Conservation (phyloP, 768 basidiomycete species). For the Hericium rajendrae region DNA sequence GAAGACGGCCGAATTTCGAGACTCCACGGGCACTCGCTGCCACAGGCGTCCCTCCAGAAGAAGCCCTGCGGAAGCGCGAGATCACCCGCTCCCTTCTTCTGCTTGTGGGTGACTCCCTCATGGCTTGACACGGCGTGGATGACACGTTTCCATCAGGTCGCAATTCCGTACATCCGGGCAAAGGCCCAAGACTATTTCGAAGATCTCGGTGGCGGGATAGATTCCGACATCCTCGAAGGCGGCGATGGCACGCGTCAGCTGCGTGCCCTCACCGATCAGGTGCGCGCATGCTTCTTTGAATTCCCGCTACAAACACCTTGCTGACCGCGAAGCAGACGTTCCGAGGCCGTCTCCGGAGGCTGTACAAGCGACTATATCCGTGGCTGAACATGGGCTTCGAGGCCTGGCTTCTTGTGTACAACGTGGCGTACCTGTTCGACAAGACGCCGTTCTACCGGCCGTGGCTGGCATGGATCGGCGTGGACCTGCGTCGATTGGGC, state of each 20-base stretch:
- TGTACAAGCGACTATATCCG: constrained; percentile 73
- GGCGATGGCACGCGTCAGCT: constrained; percentile 31
- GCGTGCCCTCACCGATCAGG: constrained; percentile 43
- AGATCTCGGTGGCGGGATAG: constrained; percentile 73
- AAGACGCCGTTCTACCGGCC: constrained; percentile 80
- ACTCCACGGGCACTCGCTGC: constrained; percentile 59
- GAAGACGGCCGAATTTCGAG: constrained; percentile 61
- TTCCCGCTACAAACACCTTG: not conserved
- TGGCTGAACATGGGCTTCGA: constrained; percentile 74
- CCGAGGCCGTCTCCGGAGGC: constrained; percentile 41
- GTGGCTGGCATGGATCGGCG: constrained; percentile 80
- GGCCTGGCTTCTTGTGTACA: constrained; percentile 73
- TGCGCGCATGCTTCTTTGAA: constrained; percentile 19
- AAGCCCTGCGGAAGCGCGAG: constrained; percentile 57
- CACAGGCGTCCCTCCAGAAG: constrained; percentile 55
- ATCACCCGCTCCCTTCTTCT: constrained; percentile 71
- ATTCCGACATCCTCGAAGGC: constrained; percentile 52
- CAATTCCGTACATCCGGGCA: constrained; percentile 80
- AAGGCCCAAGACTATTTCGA: constrained; percentile 90
- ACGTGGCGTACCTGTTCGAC: constrained; percentile 86
- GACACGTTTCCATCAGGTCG: constrained; percentile 41
- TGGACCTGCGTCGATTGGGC: constrained; percentile 73
- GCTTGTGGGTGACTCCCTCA: constrained; percentile 44
- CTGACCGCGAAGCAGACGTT: constrained; percentile 30
- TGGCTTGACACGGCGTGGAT: not conserved